phyloP scores from a whole-genome alignment of 2,329 filamentous ascomycete genomes.

The Plectosphaerella cucumerina region DNA sequence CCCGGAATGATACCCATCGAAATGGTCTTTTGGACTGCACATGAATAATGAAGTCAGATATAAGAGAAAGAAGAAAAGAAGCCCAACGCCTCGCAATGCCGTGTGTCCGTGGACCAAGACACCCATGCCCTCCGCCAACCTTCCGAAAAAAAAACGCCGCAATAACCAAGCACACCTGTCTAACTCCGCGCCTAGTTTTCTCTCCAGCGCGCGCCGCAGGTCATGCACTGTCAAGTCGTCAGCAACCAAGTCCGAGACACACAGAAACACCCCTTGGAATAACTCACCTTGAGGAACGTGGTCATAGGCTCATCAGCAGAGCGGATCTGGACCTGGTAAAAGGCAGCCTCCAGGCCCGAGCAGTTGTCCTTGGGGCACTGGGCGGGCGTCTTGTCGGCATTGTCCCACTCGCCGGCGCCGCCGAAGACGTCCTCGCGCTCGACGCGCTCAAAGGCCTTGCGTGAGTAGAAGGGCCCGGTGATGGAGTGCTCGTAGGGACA shows the following conservation, averaged over 20 bases:
- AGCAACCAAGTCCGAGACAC: conserved; percentile 6
- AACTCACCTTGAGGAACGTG: conserved; percentile 81
- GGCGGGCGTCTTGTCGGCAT: conserved; percentile 77
- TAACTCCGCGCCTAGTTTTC: conserved; percentile 46
- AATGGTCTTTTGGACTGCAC: no score
- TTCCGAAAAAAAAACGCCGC: background rate
- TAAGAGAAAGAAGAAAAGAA: background rate
- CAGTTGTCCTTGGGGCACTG: conserved; percentile 82
- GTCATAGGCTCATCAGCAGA: conserved; percentile 99
- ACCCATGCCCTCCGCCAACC: background rate
- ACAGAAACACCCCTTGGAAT: no score
- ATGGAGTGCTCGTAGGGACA: conserved; percentile 91
- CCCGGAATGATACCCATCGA: no score
- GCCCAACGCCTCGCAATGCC: conserved; percentile 23
- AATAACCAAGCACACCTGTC: background rate
- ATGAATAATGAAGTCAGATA: background rate
- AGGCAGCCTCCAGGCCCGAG: conserved; percentile 80
- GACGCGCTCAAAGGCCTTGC: conserved; percentile 81
- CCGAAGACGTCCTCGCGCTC: conserved; percentile 89
- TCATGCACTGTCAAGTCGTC: conserved; percentile 52
- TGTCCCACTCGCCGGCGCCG: conserved; percentile 83
- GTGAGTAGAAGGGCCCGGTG: conserved; percentile 71
- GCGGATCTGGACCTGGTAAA: conserved; percentile 95
- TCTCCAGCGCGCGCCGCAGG: conserved; percentile 61
- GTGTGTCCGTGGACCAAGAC: conserved; percentile 2